Evolutionary conservation across 192 early-diverging fungal genomes (phyloP).

Genomic region (Allomyces arbusculus): DNA sequence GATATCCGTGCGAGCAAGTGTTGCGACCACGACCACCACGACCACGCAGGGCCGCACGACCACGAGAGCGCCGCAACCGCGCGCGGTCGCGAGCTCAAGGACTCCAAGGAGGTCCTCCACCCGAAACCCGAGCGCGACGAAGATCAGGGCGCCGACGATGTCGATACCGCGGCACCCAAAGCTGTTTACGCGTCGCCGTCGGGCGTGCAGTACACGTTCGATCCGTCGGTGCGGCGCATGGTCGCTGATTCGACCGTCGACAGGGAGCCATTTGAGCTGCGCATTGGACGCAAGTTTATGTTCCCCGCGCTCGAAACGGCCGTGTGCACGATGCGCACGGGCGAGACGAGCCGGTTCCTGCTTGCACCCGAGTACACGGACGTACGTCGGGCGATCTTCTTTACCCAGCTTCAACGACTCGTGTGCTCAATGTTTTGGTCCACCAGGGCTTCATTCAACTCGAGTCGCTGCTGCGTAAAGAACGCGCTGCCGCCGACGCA

Average conservation of each 20-base stretch:
- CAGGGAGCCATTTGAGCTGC: slow-evolving; percentile 22
- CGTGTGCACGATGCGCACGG: slow-evolving; percentile 23
- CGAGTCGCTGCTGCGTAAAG: slow-evolving; percentile 21
- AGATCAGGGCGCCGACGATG: not conserved
- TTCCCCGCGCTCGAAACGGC: slow-evolving; percentile 21
- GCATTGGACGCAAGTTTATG: slow-evolving; percentile 26
- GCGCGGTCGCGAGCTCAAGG: not conserved
- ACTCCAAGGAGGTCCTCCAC: not conserved
- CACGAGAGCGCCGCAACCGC: not conserved
- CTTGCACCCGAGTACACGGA: slow-evolving; percentile 21
- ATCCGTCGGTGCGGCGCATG: slow-evolving; percentile 8
- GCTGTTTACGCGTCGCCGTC: not conserved
- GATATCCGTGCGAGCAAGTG: not conserved
- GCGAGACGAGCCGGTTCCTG: slow-evolving; percentile 22
- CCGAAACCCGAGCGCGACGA: not conserved
- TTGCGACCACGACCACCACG: not conserved
- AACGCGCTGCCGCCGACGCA: slow-evolving; percentile 7
- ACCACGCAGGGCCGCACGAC: not conserved
- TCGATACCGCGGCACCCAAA: not conserved
- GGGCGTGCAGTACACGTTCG: not conserved
- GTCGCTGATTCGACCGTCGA: slow-evolving; percentile 15
- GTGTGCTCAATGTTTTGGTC: too few species aligned
- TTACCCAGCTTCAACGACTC: too few species aligned
- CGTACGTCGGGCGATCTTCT: slow-evolving; percentile 8
- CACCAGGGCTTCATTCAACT: slow-evolving; percentile 24